Percentiles rank a stretch among this genome's conserved stretches.
phyloP scores from a whole-genome alignment of 306 rosid species.

The Lithocarpus polystachyus region DNA sequence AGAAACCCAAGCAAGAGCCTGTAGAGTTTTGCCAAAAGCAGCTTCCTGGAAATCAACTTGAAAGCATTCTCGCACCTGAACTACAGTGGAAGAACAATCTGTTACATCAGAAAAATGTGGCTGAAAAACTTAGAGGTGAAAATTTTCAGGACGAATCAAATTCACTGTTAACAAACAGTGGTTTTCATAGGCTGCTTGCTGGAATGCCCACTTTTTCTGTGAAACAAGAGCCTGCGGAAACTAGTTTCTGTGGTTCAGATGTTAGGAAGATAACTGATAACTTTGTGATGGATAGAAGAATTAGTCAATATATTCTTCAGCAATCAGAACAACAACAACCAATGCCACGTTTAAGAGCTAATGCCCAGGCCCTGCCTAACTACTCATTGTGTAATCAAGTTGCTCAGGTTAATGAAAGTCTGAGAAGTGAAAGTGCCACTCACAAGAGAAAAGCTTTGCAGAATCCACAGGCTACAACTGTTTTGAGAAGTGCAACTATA shows the following conservation, averaged over 20 bases:
- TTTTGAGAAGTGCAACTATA: not conserved
- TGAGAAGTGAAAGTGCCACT: slow-evolving; percentile 14
- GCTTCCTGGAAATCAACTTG: slow-evolving; percentile 18
- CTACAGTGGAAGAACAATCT: slow-evolving; percentile 3
- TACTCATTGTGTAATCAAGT: not conserved
- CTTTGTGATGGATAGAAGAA: slow-evolving; percentile 2
- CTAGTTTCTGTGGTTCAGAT: slow-evolving; percentile 10
- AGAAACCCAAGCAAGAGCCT: slow-evolving; percentile 31
- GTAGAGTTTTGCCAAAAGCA: slow-evolving; percentile 16
- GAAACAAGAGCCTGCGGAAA: slow-evolving; percentile 24
- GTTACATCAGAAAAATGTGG: slow-evolving; percentile 10
- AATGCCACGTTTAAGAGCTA: not conserved
- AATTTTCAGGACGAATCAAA: slow-evolving; percentile 11
- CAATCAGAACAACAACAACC: slow-evolving; percentile 2
- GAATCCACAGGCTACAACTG: slow-evolving; percentile 5
- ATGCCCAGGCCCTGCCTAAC: not conserved
- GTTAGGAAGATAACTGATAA: not conserved
- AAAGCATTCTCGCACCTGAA: slow-evolving; percentile 14
- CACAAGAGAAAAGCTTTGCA: slow-evolving; percentile 4
- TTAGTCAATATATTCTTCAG: not conserved
- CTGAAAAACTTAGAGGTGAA: slow-evolving; percentile 9
- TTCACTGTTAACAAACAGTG: not conserved
- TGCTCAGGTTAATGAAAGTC: slow-evolving; percentile 2
- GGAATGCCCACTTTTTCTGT: slow-evolving; percentile 14
- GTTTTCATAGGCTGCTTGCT: slow-evolving; percentile 7